Evolutionary conservation across 192 early-diverging fungal species (phyloP).

Genomic region (Cladochytrium replicatum): DNA sequence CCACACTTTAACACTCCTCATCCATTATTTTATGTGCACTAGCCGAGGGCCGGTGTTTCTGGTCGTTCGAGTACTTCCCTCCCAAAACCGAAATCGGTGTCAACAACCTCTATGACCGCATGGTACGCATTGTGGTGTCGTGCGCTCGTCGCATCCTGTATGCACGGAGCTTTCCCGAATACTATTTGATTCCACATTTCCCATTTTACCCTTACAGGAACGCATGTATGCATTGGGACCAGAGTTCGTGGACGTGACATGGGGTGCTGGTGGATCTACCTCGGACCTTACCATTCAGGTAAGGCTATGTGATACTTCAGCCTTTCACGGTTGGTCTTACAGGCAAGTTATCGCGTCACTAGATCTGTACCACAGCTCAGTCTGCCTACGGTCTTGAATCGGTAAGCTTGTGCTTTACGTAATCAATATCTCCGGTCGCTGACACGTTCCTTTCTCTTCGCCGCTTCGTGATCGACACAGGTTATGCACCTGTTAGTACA

Average conservation of each 20-base stretch:
- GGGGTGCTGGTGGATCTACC: constrained; percentile 87
- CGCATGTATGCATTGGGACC: constrained; percentile 91
- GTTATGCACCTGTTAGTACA: constrained; percentile 72
- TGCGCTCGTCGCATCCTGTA: not conserved
- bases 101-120: constrained; percentile 91
- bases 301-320: constrained; percentile 14
- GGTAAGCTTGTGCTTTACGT: constrained; percentile 25
- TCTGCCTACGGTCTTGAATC: constrained; percentile 90
- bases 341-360: not conserved
- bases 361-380: constrained; percentile 65
- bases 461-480: not conserved
- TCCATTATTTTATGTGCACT: too few relatives aligned
- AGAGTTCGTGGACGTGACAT: constrained; percentile 94
- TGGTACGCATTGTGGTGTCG: constrained; percentile 30
- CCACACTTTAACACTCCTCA: too few relatives aligned
- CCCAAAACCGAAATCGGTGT: constrained; percentile 96
- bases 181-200: not conserved
- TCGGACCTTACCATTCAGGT: constrained; percentile 85
- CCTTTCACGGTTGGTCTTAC: not conserved
- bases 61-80: constrained; percentile 96
- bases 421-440: too few relatives aligned
- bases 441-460: not conserved
- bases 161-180: not conserved
- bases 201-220: constrained; percentile 32
- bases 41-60: too few relatives aligned